Evolutionary conservation across 129 eudicot species (phyloP).

Genomic region (Helianthus tuberosus): DNA sequence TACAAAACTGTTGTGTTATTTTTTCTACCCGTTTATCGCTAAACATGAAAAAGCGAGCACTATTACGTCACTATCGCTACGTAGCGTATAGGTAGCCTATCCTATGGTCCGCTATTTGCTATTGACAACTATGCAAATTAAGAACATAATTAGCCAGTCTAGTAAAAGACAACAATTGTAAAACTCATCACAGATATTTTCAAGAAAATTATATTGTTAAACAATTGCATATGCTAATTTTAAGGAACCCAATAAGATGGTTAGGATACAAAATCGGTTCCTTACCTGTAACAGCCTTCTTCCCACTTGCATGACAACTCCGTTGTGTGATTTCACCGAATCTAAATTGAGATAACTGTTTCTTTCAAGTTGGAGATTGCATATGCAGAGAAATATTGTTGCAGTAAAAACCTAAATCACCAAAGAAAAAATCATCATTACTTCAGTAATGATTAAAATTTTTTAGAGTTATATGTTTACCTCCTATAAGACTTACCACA

Average conservation of each 20-base stretch:
- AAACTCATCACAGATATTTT: not conserved
- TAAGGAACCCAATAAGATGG: not conserved
- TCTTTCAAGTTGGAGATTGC: conserved; percentile 37
- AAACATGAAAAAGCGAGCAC: too few species aligned
- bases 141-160: too few species aligned
- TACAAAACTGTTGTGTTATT: too few species aligned
- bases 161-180: not conserved
- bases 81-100: too few species aligned
- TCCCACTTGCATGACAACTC: conserved; percentile 57
- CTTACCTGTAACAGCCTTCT: conserved; percentile 70
- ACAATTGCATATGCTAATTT: not conserved
- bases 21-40: too few species aligned
- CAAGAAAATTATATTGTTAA: not conserved
- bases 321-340: conserved; percentile 31
- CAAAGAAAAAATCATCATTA: conserved; percentile 14
- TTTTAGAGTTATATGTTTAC: not conserved
- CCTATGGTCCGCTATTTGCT: too few species aligned
- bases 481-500: conserved; percentile 53
- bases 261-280: not conserved
- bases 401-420: conserved; percentile 50
- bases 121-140: too few species aligned
- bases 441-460: not conserved
- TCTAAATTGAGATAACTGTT: conserved; percentile 18
- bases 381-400: conserved; percentile 47
- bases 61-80: too few species aligned